Percentiles rank a stretch among this genome's conserved stretches.
Conservation (phyloP, 1,284 basidiomycete genomes). For the Sphagnurus paluster region DNA sequence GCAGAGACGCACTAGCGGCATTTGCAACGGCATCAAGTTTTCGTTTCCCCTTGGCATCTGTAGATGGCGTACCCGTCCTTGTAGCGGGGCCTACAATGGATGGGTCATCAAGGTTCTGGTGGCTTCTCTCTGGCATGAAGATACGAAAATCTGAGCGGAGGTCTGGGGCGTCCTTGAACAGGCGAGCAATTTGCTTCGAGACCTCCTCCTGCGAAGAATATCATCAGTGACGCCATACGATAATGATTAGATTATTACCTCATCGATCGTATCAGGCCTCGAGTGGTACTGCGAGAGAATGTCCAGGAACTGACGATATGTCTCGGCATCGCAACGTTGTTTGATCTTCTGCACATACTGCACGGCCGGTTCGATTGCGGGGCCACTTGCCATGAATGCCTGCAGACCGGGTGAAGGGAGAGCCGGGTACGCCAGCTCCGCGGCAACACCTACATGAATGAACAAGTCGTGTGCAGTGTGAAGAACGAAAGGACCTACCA, state of each 20-base stretch:
- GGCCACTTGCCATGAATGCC: conserved; percentile 33
- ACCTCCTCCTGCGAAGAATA: conserved; percentile 70
- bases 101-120: conserved; percentile 48
- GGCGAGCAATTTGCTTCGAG: conserved; percentile 79
- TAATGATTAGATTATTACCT: conserved; percentile 57
- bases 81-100: conserved; percentile 23
- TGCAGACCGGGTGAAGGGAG: conserved; percentile 23
- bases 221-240: conserved; percentile 32
- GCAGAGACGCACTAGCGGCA: conserved; percentile 33
- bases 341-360: conserved; percentile 98
- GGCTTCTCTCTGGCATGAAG: conserved; percentile 79
- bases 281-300: conserved; percentile 75
- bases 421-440: not conserved
- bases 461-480: not conserved
- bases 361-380: conserved; percentile 73
- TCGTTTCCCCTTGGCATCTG: conserved; percentile 34
- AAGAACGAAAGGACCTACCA: not conserved
- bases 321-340: conserved; percentile 90
- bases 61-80: conserved; percentile 27
- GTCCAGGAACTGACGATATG: conserved; percentile 93
- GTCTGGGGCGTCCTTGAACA: conserved; percentile 90
- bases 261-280: conserved; percentile 58
- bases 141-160: conserved; percentile 89
- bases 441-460: not conserved
- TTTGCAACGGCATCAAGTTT: conserved; percentile 36